Evolutionary conservation across 768 basidiomycete species (phyloP), one percentile per base, ranked within the genome.

Genomic region (Amanita brunnescens): DNA sequence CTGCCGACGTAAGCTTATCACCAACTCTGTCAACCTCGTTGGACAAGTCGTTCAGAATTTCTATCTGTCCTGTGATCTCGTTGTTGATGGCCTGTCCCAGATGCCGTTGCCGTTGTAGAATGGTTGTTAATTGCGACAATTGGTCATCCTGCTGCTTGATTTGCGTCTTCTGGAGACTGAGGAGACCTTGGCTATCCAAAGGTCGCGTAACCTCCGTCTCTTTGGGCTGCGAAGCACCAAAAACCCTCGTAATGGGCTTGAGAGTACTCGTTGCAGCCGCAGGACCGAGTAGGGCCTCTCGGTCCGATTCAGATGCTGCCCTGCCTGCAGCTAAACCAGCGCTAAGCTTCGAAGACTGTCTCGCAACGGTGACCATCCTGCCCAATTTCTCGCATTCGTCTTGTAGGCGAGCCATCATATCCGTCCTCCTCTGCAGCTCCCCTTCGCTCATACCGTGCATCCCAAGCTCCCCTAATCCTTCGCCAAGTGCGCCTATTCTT

Each of bases 321-420:
- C 68, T 72, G 38, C 69, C 62, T 0, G 69, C 64, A 29, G 58
- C 55, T 20, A 58, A 58, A 37, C 59, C 56, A 47, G 66, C 55
- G 47, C 62, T 55, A 35, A 61, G 58, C 51, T 76, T 73, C 37
- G 73, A 72, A 23, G 66, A 72, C 58, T 79, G 80, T 53, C 78
- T 78, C 26, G 79, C 85, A 41, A 88, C 80, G 30, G 88, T 86
- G 37, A 91, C 84, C 75, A 95, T 89, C 73, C 81, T 81, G 34
- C 81, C 80, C 52, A 96, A 72, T 70, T 86, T 89, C 71, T 88
- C 88, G 70, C 89, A 86, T 64, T 97, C 94, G 62, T 93, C 91
- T 67, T 87, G 86, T 58, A 97, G 70, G 53, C 85, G 75, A 49
- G 84, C 87, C 46, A 93, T 82, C 83, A 96, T 84, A 60, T 93